These are phyloP conservation scores for Fonsecaea erecta DNA, from an alignment of 2,329 filamentous ascomycete genomes.

Conservation along the genomic window DNA sequence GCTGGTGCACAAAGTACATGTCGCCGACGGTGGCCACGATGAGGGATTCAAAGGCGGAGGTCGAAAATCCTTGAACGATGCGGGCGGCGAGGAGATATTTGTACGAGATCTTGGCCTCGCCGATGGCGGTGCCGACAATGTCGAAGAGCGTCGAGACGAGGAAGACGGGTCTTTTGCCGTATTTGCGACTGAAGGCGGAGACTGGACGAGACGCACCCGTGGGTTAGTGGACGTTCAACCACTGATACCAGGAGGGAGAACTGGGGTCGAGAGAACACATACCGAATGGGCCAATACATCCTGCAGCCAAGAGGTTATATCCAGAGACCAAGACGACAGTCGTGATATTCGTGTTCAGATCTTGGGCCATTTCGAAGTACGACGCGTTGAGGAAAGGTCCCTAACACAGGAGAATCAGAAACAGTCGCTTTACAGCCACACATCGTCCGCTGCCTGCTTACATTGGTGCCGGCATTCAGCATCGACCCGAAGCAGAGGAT, in stretches of 20 bases:
- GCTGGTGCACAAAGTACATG: conserved; percentile 43
- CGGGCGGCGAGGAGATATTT: conserved; percentile 36
- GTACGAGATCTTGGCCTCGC: conserved; percentile 33
- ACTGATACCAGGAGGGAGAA: not conserved
- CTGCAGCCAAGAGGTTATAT: conserved; percentile 36
- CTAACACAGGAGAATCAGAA: conserved; percentile 16
- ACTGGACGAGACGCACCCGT: conserved; percentile 14
- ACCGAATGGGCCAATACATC: conserved; percentile 35
- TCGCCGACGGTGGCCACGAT: conserved; percentile 54
- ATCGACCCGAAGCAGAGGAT: conserved; percentile 40
- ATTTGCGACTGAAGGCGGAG: conserved; percentile 51
- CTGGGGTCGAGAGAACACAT: not conserved
- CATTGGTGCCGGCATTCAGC: conserved; percentile 37
- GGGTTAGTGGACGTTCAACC: not conserved
- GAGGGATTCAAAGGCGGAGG: conserved; percentile 56
- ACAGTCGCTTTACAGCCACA: not conserved
- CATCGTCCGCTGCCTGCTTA: conserved; percentile 12
- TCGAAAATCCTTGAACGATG: conserved; percentile 44
- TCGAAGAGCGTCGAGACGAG: conserved; percentile 35
- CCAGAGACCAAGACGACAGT: conserved; percentile 34
- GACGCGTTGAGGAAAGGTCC: conserved; percentile 35
- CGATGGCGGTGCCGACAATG: conserved; percentile 35
- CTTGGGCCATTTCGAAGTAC: conserved; percentile 30
- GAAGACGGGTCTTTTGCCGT: conserved; percentile 44
- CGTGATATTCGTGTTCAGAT: conserved; percentile 29